Base-by-base conservation (phyloP, 257 asterid species). In the Capsicum chinense region DNA sequence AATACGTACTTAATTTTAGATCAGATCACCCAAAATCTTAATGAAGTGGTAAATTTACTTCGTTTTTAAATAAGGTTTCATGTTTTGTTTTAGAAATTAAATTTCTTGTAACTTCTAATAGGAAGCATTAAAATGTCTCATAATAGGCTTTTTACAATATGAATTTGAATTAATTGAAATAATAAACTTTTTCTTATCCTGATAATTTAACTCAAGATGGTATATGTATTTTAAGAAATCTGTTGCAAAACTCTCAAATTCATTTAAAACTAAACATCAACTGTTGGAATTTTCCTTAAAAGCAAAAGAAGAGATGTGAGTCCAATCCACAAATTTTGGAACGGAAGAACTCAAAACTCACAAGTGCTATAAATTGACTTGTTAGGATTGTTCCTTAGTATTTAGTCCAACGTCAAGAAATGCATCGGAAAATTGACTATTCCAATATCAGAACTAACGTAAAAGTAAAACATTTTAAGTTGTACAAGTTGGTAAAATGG, bases 401-500 rank as follows among this genome's bases (percentile, higher is more conserved):
- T 42, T 70, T 71, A 71, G 57, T n/a, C 57, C 8, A 69, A 69
- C 39, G 42, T 42, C 79, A 69, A 69, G 26, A 69, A 69, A 39
- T 15, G 3, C 13, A 69, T 37, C 4, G 33, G 0, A 39, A 69
- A 68, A 39, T 39, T 7, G 78, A 69, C 56, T 42, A 26, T 16
- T 39, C 79, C 56, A 70, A 70, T 70, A 9, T 70, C 56, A 42
- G 56, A 37, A 71, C n/a, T 71, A 69, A 16, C 56, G 56, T 69
- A 69, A n/a, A 71, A 71, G 56, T 69, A 69, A 44, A 71, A 71
- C 79, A 71, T n/a, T 47, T 44, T 33, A 39, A 39, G 44, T 39
- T 39, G 4, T 39, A 39, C 44, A 39, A 26, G 33, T 26, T 26
- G 33, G 33, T 26, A 26, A 26, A 26, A 26, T 26, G 33, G 33